Evolutionary conservation across 1,139 yeast genomes (phyloP).

Genomic region (Maudiozyma humilis): DNA sequence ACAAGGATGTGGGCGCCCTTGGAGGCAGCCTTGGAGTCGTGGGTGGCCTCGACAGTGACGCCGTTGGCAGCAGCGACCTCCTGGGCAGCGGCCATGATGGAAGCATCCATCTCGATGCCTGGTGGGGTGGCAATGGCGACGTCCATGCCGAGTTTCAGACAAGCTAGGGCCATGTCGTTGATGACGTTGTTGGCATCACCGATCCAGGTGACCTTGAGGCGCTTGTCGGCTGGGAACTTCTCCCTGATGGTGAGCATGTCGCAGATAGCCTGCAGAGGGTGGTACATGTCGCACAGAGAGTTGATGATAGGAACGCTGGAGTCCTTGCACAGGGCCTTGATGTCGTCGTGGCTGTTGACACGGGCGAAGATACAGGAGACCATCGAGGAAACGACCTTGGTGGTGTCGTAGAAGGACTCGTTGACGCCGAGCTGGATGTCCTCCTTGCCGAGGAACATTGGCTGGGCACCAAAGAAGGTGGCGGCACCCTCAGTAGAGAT

Average conservation of each 20-base stretch:
- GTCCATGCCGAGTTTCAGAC: slow-evolving; percentile 74
- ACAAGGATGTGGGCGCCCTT: slow-evolving; percentile 71
- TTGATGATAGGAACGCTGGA: slow-evolving; percentile 88
- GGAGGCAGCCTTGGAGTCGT: slow-evolving; percentile 68
- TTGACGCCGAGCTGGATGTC: slow-evolving; percentile 95
- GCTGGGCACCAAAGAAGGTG: slow-evolving; percentile 86
- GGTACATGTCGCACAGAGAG: slow-evolving; percentile 85
- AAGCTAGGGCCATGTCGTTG: slow-evolving; percentile 87
- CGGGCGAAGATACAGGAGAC: slow-evolving; percentile 94
- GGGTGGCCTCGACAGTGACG: slow-evolving; percentile 52
- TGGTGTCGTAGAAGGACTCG: slow-evolving; percentile 80
- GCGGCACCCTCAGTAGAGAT: slow-evolving; percentile 93
- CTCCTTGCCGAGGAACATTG: slow-evolving; percentile 92
- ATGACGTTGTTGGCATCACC: slow-evolving; percentile 96
- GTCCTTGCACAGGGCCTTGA: slow-evolving; percentile 61
- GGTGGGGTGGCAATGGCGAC: slow-evolving; percentile 79
- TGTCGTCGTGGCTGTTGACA: slow-evolving; percentile 77
- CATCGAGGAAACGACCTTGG: slow-evolving; percentile 88
- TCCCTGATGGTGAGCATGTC: slow-evolving; percentile 84
- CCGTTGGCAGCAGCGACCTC: slow-evolving; percentile 46
- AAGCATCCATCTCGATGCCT: slow-evolving; percentile 55
- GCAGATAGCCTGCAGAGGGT: slow-evolving; percentile 92
- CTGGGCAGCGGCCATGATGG: slow-evolving; percentile 49
- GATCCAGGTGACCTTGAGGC: slow-evolving; percentile 81
- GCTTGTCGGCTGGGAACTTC: slow-evolving; percentile 38